Evolutionary conservation across 2,329 filamentous ascomycete genomes (phyloP).

Genomic region (Pyrenophora teres): DNA sequence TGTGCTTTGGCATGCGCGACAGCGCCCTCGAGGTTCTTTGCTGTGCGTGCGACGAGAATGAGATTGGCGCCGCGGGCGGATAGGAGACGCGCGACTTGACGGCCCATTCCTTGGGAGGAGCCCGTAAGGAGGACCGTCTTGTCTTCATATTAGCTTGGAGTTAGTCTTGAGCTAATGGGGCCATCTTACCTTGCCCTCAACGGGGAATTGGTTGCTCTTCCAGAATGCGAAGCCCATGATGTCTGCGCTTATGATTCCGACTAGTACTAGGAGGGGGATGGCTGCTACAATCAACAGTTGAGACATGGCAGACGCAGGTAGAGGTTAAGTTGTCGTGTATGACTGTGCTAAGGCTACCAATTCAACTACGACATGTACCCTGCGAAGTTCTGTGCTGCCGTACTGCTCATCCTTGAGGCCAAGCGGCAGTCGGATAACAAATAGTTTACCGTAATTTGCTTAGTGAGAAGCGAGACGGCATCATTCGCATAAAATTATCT

Average conservation of each 20-base stretch:
- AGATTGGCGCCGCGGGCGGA: conserved; percentile 83
- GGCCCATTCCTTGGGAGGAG: conserved; percentile 90
- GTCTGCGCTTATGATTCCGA: conserved; percentile 45
- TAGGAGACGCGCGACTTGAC: conserved; percentile 73
- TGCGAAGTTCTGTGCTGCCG: no score
- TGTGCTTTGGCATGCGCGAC: conserved; percentile 69
- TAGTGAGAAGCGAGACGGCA: no score
- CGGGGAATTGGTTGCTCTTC: conserved; percentile 74
- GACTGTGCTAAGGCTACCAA: background rate
- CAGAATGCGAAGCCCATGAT: conserved; percentile 71
- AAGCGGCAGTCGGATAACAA: no score
- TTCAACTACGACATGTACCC: no score
- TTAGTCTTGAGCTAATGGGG: background rate
- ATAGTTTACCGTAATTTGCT: no score
- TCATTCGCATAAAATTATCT: no score
- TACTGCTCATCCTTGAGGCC: background rate
- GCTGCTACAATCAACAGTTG: conserved; percentile 45
- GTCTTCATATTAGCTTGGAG: background rate
- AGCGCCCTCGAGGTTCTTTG: conserved; percentile 73
- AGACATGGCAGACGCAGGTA: conserved; percentile 34
- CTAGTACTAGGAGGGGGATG: conserved; percentile 53
- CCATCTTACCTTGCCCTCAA: conserved; percentile 74
- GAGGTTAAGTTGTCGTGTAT: no score
- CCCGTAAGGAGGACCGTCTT: conserved; percentile 90
- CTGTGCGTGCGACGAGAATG: conserved; percentile 80